A percentile compares a stretch with the other conserved stretches of the same genome.
phyloP scores from a whole-genome alignment of 768 basidiomycete species.

The Pleurotus djamor region DNA sequence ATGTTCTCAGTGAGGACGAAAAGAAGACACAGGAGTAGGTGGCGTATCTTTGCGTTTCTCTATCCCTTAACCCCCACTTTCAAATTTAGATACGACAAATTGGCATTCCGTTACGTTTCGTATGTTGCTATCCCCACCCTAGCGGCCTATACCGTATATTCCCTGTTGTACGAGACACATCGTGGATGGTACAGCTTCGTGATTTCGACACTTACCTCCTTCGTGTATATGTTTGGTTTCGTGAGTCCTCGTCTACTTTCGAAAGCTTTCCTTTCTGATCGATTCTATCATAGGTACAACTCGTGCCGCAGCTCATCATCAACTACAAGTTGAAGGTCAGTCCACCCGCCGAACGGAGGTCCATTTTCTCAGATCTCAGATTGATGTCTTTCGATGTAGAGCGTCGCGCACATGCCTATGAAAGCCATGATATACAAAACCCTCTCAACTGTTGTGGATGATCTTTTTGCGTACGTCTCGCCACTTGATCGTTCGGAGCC shows the following conservation, averaged over 20 bases:
- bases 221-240: conserved; percentile 97
- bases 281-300: conserved; percentile 59
- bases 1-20: conserved; percentile 94
- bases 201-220: conserved; percentile 89
- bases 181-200: conserved; percentile 96
- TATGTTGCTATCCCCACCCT: conserved; percentile 85
- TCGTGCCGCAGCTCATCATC: conserved; percentile 88
- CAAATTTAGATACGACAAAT: conserved; percentile 70
- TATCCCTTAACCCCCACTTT: neutral
- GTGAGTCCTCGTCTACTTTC: conserved; percentile 51
- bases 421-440: conserved; percentile 98
- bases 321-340: conserved; percentile 94
- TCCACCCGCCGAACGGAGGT: conserved; percentile 15
- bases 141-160: conserved; percentile 75
- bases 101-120: conserved; percentile 94
- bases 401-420: conserved; percentile 98
- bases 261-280: neutral
- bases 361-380: conserved; percentile 3
- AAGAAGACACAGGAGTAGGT: conserved; percentile 95
- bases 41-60: neutral
- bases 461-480: conserved; percentile 74
- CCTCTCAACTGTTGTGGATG: conserved; percentile 87
- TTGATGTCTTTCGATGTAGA: conserved; percentile 39
- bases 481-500: conserved; percentile 10
- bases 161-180: conserved; percentile 80